Evolutionary conservation across 208 protist species (phyloP), one percentile per base, ranked within the genome.

Genomic region (Wallacemonas collosoma): DNA sequence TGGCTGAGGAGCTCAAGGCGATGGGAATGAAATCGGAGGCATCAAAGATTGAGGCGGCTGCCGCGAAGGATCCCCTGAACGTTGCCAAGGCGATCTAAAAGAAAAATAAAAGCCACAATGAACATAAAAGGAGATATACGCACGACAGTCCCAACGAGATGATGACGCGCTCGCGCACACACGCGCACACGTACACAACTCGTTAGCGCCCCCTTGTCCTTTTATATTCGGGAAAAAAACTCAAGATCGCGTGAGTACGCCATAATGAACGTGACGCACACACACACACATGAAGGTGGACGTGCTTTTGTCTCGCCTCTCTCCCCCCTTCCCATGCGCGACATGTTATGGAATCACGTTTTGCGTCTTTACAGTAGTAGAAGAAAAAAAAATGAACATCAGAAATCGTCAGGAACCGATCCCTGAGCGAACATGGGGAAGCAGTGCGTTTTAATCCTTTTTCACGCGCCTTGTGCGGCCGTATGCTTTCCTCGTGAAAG

Each of bases 1-100:
- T 93, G 39, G 87, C 85, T 41, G 75, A 81, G 73, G 81, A 87
- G 72, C 87, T 96, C 17, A 87, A 80, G 62, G 69, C 50, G 12
- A 65, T 94, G 51, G 91, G 89, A 48, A 77, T 96, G 77, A 72
- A 57, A 67, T 75, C 72, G 9, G 91, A 96, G 80, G 88, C 91
- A 7, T 68, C 71, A 1, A 90, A 86, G 79, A 68, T 95, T 14
- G 81, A 88, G 77, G 79, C 79, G 15, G 85, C 87, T 1, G 87
- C 80, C 3, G 68, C 72, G 73, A 93, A 91, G 76, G 87, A 88
- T 62, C 77, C 86, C 1, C 79, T 76, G 48, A 83, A 83, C 47
- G 75, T 91, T 1, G 75, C 73, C 39, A 71, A 64, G 14, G 77
- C 78, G 1, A 15, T 90, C 12, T 94, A 79, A 86, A 36, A 26